Base-by-base conservation (phyloP, 768 basidiomycete species). In the Suillus americanus region DNA sequence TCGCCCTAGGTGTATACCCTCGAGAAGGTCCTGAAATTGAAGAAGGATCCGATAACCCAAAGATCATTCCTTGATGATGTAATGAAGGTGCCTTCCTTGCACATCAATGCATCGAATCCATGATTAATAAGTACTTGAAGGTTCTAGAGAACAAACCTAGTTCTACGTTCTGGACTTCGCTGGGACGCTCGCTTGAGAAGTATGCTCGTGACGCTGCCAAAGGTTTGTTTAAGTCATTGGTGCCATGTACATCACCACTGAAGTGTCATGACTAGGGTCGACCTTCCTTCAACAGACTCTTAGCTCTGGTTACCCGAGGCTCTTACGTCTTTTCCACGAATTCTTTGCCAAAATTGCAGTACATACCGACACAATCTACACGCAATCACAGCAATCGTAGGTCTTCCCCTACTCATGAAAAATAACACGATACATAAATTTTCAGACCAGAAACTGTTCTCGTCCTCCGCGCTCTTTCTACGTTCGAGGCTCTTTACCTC, bases 331-430 rank as follows among this genome's bases (percentile, higher is more conserved):
- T 2, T 96, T 99, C 78, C 97, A 99, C 62, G 95, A 95, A 46
- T 97, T 99, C 79, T 99, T 99, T 74, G 88, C 91, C 37, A 95
- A 95, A 74, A 94, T 99, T 61, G 89, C 94, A 3, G 91, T 97
- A 13, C 93, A 98, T 73, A 97, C 97, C 2, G 97, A 99, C 72
- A 99, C 97, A 0, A 80, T 92, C 7, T 99, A 99, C 74, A 89
- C 87, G 0, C 86, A 89, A 61, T 82, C 86, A 0, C 85, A 91
- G 59, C 97, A 99, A 78, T 95, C 93, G 94, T 92, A 61, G 66
- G 75, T 62, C 57, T 61, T 38, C 40, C 33, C 9, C 7, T 25
- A 60, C 9, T 40, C n/a, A 18, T 40, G 2, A 13, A 30, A 62
- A 64, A 20, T 65, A 50, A 20, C 12, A 66, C n/a, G 16, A 33